Conservation (phyloP, 169 alveolate genomes). For the Cryptosporidium sp. region DNA sequence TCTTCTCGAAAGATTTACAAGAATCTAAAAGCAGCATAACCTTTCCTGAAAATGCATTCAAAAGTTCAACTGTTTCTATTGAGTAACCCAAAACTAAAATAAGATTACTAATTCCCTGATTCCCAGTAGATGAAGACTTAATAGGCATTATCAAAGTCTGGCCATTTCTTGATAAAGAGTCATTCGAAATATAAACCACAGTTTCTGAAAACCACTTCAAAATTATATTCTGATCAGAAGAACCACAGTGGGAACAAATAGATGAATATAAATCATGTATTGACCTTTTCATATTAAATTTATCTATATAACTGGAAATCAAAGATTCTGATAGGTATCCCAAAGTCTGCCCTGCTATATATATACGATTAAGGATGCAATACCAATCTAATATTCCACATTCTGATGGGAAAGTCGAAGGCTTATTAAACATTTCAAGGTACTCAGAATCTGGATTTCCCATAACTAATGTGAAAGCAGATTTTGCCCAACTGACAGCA, state of each 20-base stretch:
- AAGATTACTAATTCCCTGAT: neutral
- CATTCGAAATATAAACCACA: slow-evolving; percentile 13
- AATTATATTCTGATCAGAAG: slow-evolving; percentile 15
- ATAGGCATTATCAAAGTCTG: slow-evolving; percentile 53
- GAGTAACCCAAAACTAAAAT: slow-evolving; percentile 58
- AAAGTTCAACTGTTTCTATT: slow-evolving; percentile 44
- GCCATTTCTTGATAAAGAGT: neutral
- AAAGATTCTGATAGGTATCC: slow-evolving; percentile 33
- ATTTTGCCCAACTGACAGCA: slow-evolving; percentile 61
- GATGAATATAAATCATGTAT: slow-evolving; percentile 34
- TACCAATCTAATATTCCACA: slow-evolving; percentile 57
- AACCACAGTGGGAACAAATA: slow-evolving; percentile 30
- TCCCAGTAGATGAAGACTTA: slow-evolving; percentile 4
- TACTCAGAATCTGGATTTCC: slow-evolving; percentile 16
- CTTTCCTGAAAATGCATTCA: slow-evolving; percentile 64
- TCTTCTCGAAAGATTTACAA: slow-evolving; percentile 20
- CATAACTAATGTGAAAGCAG: slow-evolving; percentile 40
- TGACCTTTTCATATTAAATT: slow-evolving; percentile 61
- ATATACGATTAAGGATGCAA: slow-evolving; percentile 57
- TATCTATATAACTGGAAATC: slow-evolving; percentile 25
- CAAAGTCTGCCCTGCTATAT: slow-evolving; percentile 11
- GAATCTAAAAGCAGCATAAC: slow-evolving; percentile 11
- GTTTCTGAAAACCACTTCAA: slow-evolving; percentile 58
- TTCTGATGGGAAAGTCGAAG: slow-evolving; percentile 50
- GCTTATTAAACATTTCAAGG: slow-evolving; percentile 32